Percentiles rank a stretch among this genome's conserved stretches.
Evolutionary conservation across 768 basidiomycete species (phyloP).

Genomic region (Naganishia vaughanmartiniae): DNA sequence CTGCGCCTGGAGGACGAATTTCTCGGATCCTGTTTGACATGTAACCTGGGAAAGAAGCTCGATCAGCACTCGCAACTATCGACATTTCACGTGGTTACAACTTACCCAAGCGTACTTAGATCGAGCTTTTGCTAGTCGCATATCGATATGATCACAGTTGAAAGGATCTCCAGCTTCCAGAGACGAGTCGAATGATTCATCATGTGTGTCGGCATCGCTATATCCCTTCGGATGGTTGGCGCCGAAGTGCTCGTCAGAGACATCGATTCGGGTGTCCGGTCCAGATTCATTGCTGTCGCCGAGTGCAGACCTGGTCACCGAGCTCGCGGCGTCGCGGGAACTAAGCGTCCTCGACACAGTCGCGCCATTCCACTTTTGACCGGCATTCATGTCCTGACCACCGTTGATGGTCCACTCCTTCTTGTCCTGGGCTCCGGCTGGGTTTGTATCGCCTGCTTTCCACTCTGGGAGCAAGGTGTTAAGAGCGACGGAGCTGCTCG

Average conservation of each 20-base stretch:
- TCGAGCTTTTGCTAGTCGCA: not conserved
- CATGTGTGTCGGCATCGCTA: not conserved
- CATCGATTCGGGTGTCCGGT: not conserved
- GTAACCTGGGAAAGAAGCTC: not conserved
- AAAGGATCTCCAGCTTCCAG: slow-evolving; percentile 11
- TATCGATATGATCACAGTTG: not conserved
- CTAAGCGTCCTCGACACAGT: not conserved
- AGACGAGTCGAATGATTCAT: not conserved
- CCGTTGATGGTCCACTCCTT: not conserved
- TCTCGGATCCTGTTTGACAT: not conserved
- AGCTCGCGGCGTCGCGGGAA: not conserved
- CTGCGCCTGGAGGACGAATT: not conserved
- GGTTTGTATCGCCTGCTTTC: not conserved
- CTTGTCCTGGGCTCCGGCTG: not conserved
- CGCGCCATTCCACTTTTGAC: not conserved
- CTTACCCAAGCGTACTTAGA: slow-evolving; percentile 15
- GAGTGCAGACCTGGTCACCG: not conserved
- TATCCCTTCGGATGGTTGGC: not conserved
- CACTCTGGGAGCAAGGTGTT: not conserved
- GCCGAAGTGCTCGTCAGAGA: not conserved
- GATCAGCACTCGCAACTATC: not conserved
- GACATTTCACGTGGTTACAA: not conserved
- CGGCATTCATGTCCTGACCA: not conserved
- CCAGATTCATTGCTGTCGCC: not conserved
- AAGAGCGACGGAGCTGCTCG: not conserved